These are phyloP conservation scores for Fraxinus latifolia DNA, from an alignment of 305 asterid species.

Conservation along the genomic window DNA sequence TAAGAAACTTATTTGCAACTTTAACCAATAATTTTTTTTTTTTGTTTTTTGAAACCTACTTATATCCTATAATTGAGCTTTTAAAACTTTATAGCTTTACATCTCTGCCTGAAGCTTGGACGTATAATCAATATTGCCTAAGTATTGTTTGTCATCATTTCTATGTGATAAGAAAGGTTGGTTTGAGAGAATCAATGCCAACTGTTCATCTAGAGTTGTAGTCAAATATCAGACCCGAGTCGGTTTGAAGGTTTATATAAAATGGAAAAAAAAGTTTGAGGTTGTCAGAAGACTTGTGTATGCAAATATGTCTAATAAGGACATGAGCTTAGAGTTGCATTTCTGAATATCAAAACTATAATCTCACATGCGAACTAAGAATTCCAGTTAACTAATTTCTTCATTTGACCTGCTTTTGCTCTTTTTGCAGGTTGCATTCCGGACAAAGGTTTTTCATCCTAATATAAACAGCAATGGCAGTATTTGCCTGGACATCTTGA, in stretches of 20 bases:
- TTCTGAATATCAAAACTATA: neutral
- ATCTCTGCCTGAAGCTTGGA: neutral
- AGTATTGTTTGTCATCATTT: neutral
- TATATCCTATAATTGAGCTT: neutral
- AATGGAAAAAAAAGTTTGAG: neutral
- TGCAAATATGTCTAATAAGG: neutral
- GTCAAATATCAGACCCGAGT: neutral
- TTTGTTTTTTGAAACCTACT: neutral
- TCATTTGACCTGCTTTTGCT: neutral
- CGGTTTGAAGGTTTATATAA: neutral
- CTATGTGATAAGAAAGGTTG: neutral
- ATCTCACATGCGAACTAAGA: neutral
- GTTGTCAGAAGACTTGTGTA: neutral
- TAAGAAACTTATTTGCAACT: neutral
- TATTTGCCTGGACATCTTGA: conserved; percentile 62
- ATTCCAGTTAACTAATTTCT: neutral
- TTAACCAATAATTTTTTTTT: neutral
- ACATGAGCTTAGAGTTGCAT: neutral
- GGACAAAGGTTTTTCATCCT: conserved; percentile 45
- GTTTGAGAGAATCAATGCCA: neutral
- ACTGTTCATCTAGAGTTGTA: neutral
- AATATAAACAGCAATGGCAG: conserved; percentile 65
- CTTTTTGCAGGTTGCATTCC: conserved; percentile 28
- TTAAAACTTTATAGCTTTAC: neutral
- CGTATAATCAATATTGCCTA: neutral